Evolutionary conservation across 345 rosid species (phyloP).

Genomic region (Sonneratia caseolaris): DNA sequence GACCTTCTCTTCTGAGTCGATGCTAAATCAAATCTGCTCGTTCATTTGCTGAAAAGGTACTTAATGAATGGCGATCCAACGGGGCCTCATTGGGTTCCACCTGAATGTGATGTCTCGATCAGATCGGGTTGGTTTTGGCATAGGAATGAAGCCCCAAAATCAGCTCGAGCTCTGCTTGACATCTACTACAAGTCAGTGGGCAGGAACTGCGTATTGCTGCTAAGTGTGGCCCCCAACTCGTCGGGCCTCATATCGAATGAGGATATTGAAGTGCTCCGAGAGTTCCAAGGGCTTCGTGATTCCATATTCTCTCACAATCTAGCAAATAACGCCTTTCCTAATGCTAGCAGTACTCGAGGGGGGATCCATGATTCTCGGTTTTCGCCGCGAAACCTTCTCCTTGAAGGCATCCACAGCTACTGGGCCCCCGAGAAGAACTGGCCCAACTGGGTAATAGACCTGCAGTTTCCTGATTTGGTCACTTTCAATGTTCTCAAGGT

Average conservation of each 20-base stretch:
- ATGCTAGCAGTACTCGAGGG: constrained; percentile 57
- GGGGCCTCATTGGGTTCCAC: constrained; percentile 81
- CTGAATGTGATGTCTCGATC: constrained; percentile 89
- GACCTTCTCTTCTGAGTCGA: background rate
- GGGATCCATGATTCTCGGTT: constrained; percentile 19
- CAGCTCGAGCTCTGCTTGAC: constrained; percentile 54
- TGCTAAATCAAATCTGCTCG: background rate
- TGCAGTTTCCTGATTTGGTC: constrained; percentile 36
- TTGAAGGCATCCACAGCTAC: constrained; percentile 50
- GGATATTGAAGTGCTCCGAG: constrained; percentile 58
- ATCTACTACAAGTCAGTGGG: constrained; percentile 75
- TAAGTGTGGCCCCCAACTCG: constrained; percentile 76
- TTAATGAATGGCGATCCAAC: constrained; percentile 46
- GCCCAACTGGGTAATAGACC: constrained; percentile 36
- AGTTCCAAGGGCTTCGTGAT: constrained; percentile 39
- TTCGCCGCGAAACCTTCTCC: constrained; percentile 38
- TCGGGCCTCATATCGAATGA: constrained; percentile 67
- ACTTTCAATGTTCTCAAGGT: constrained; percentile 66
- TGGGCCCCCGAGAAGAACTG: constrained; percentile 77
- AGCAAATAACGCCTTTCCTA: constrained; percentile 31
- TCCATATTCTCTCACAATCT: constrained; percentile 59
- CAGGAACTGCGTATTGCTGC: constrained; percentile 61
- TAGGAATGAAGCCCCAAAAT: constrained; percentile 64
- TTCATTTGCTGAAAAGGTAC: constrained; percentile 29
- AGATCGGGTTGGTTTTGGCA: constrained; percentile 98